phyloP scores from a whole-genome alignment of 495 filamentous ascomycete genomes.

The Durotheca rogersii region DNA sequence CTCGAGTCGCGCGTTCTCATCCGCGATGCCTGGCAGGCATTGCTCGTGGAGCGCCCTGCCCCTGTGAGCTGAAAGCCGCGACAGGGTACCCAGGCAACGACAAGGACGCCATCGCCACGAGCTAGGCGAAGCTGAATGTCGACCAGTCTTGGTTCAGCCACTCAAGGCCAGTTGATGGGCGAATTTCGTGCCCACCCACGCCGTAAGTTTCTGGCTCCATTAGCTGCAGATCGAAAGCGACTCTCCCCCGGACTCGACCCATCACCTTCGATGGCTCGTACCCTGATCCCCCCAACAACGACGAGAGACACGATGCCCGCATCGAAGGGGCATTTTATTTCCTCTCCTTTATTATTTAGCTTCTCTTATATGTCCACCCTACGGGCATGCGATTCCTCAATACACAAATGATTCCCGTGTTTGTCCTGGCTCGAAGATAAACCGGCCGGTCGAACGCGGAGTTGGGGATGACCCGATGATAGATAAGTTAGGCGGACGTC shows the following conservation, averaged over 20 bases:
- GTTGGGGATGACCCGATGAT: not conserved
- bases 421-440: too few species aligned
- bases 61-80: constrained; percentile 26
- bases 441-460: not conserved
- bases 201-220: not conserved
- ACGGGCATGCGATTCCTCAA: too few species aligned
- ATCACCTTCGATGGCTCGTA: too few species aligned
- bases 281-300: too few species aligned
- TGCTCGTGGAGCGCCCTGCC: constrained; percentile 20
- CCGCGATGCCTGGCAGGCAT: not conserved
- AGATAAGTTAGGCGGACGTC: too few species aligned
- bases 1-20: not conserved
- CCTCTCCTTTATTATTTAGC: too few species aligned
- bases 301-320: too few species aligned
- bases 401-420: too few species aligned
- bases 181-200: not conserved
- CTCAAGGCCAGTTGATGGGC: constrained; percentile 6
- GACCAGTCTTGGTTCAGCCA: constrained; percentile 5
- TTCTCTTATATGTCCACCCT: not conserved
- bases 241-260: too few species aligned
- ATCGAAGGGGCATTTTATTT: too few species aligned
- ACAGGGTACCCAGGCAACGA: constrained; percentile 11
- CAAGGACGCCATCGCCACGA: constrained; percentile 7
- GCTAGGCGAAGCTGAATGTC: constrained; percentile 17
- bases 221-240: too few species aligned